Evolutionary conservation across 768 basidiomycete genomes (phyloP).

Genomic region (Russula abietina): DNA sequence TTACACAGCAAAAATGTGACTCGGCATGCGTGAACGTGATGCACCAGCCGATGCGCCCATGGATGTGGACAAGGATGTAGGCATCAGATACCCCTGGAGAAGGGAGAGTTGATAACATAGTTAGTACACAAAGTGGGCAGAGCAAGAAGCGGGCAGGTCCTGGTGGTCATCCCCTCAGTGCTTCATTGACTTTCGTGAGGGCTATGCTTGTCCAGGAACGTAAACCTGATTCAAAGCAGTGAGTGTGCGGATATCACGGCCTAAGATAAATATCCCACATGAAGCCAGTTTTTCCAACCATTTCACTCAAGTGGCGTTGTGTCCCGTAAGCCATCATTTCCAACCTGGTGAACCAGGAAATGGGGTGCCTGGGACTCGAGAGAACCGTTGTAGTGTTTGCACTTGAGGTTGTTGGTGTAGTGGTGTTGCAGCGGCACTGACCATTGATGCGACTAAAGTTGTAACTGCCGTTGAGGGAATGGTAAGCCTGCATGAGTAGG

Average conservation of each 20-base stretch:
- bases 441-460: no score
- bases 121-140: slow-evolving; percentile 30
- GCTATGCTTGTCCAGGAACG: slow-evolving; percentile 63
- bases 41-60: slow-evolving; percentile 34
- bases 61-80: slow-evolving; percentile 34
- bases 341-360: no score
- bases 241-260: slow-evolving; percentile 1
- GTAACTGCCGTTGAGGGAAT: no score
- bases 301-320: slow-evolving; percentile 92
- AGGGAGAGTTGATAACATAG: slow-evolving; percentile 59
- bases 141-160: slow-evolving; percentile 59
- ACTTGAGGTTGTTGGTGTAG: no score
- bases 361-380: no score
- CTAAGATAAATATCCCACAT: slow-evolving; percentile 46
- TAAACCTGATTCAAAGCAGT: slow-evolving; percentile 47
- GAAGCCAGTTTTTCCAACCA: slow-evolving; percentile 80
- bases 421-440: no score
- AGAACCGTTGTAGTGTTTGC: no score
- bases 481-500: no score
- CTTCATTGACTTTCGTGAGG: slow-evolving; percentile 40
- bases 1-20: slow-evolving; percentile 59
- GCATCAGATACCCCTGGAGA: slow-evolving; percentile 48
- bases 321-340: no score
- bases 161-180: neutral
- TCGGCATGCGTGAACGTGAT: slow-evolving; percentile 48